These are phyloP conservation scores for Daldinia concentrica DNA, from an alignment of 495 filamentous ascomycete genomes.

Conservation along the genomic window DNA sequence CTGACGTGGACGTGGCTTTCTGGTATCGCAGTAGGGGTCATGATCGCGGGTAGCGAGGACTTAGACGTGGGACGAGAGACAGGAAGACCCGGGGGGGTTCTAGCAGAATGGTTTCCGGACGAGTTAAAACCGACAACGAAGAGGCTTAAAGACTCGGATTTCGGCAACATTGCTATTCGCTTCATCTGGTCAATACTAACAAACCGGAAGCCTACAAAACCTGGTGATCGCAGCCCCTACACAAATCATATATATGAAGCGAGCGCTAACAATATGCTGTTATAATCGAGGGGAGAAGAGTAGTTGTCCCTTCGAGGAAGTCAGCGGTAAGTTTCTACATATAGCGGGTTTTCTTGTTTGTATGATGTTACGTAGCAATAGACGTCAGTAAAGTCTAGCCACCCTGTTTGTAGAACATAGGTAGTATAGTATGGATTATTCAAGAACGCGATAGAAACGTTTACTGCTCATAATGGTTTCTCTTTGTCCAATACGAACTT, in stretches of 20 bases:
- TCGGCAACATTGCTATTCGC: constrained; percentile 33
- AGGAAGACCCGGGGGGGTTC: constrained; percentile 9
- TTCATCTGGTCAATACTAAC: constrained; percentile 10
- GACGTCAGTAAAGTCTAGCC: background rate
- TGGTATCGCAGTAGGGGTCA: constrained; percentile 53
- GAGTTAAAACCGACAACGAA: constrained; percentile 38
- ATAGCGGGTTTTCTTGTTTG: background rate
- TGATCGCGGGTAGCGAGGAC: constrained; percentile 49
- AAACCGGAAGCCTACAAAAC: background rate
- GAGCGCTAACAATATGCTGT: background rate
- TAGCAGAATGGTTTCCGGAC: constrained; percentile 48
- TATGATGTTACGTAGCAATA: background rate
- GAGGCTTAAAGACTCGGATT: constrained; percentile 38
- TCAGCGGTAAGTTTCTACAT: background rate
- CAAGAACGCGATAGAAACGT: background rate
- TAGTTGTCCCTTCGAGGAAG: background rate
- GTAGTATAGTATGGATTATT: background rate
- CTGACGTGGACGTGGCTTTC: constrained; percentile 60
- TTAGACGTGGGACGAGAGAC: background rate
- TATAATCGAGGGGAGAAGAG: too few relatives aligned
- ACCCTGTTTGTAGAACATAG: background rate
- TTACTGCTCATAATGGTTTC: background rate
- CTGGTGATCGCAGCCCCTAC: background rate
- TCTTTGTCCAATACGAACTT: too few relatives aligned
- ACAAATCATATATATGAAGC: background rate